A percentile compares a stretch with the other conserved stretches of the same genome.
Evolutionary conservation across 1,284 basidiomycete genomes (phyloP).

Genomic region (Ceratorhiza oryzae-sativae): DNA sequence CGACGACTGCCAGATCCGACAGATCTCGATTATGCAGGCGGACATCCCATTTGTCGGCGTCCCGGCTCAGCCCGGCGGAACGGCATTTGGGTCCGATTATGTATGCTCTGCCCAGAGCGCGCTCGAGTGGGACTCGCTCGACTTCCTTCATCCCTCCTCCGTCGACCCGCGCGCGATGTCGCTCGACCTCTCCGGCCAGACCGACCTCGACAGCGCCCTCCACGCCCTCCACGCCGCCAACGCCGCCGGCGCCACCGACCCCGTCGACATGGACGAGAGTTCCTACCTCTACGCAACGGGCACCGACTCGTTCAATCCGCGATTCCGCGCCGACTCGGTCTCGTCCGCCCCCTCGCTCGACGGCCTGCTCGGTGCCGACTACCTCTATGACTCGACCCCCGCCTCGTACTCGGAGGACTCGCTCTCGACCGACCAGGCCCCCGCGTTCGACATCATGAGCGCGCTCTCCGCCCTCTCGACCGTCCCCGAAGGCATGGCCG

Average conservation of each 20-base stretch:
- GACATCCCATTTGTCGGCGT: constrained; percentile 37
- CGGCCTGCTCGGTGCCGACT: constrained; percentile 37
- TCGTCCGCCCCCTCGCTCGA: constrained; percentile 56
- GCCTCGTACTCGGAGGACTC: constrained; percentile 39
- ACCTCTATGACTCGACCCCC: constrained; percentile 39
- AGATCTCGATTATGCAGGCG: constrained; percentile 25
- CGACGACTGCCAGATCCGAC: background rate
- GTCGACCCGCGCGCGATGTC: constrained; percentile 58
- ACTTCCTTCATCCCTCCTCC: constrained; percentile 58
- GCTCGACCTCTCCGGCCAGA: constrained; percentile 56
- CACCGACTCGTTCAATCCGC: constrained; percentile 58
- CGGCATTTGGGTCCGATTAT: constrained; percentile 39
- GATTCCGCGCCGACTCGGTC: constrained; percentile 71
- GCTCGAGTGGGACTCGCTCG: constrained; percentile 49
- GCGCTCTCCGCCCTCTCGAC: constrained; percentile 40
- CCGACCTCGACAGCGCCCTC: constrained; percentile 50
- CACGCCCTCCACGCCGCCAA: constrained; percentile 47
- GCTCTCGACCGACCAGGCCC: constrained; percentile 14
- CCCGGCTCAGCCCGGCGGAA: constrained; percentile 37
- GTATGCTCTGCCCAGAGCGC: constrained; percentile 14
- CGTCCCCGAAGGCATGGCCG: constrained; percentile 41
- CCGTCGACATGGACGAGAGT: constrained; percentile 50
- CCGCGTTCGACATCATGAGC: constrained; percentile 32
- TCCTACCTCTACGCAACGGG: constrained; percentile 63
- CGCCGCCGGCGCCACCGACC: constrained; percentile 45